Evolutionary conservation across 2,329 filamentous ascomycete species (phyloP), one percentile per base, ranked within the genome.

Genomic region (Ilyonectria destructans): DNA sequence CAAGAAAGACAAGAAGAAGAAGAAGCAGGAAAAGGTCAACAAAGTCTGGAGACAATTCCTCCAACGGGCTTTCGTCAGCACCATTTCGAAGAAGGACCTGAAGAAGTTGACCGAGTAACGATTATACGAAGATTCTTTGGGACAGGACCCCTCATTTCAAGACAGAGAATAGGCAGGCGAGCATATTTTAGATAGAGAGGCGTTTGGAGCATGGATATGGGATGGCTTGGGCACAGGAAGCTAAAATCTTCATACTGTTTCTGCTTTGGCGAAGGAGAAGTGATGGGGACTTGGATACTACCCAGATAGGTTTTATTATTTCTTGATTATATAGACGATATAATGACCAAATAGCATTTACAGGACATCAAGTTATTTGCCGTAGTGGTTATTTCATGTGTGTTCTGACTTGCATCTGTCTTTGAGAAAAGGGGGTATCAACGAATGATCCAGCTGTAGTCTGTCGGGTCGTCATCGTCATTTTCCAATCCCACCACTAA

Each of bases 31-130:
- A 56, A 85, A 85, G 67, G 82, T 87, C 73, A 92, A 92, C 78
- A 90, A 91, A 78, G 85, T 90, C 6, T 97, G 95, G 95, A 85
- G 91, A 68, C 89, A 91, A 57, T 97, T 97, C 78, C 83, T 97
- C 31, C 81, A 85, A 67, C 90, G 94, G 63, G 95, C 95, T 1
- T 97, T 96, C 82, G 93, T 97, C 23, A 89, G 90, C 45, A 95
- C 91, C 4, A 82, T 93, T 74, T 86, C 89, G 58, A 83, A 89
- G 61, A 86, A 92, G 57, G 90, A 96, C 46, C 84, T 97, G 40
- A 82, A 87, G 75, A 81, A 86, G 71, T 73, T 85, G 73, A 83
- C 73, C 40, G 61, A 69, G 19, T 65, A 62, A 71, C 71, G 65
- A 54, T 46, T 33, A 7, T 29, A 54, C 15, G 46, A 52, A 55